Base-by-base conservation (phyloP, 495 filamentous ascomycete species). In the Tuber indicum region DNA sequence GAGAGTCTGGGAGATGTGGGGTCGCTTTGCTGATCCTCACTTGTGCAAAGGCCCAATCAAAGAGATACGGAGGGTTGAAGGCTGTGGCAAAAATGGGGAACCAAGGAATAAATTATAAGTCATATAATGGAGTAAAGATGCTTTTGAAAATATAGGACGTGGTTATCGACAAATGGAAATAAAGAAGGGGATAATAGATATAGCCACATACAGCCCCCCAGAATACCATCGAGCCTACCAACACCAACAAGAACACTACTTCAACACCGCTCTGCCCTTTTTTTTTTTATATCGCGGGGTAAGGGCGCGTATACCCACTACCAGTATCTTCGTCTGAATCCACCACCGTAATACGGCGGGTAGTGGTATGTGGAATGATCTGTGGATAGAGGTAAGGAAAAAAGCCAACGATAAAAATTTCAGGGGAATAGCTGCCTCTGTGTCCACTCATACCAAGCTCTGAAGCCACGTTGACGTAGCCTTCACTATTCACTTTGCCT, bases 381-480 rank as follows among this genome's bases (percentile, higher is more conserved):
- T 66, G 58, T 36, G 58, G 3, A 66, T 66, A 66, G 17, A 66
- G 10, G 26, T 66, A 26, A 66, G 58, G 58, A 36, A 36, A 66
- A 19, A 32, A 72, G 26, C 58, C 58, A 66, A 8, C 58, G 6
- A 36, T 66, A 36, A 66, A 66, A 8, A 0, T 66, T 66, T 66
- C 58, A 36, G 14, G 58, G 58, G 26, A 36, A 36, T 66, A 36
- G 32, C 36, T 17, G 88, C 86, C 87, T 73, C 89, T 85, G 79
- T 84, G 66, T 26, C 85, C 83, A 70, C 87, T 87, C 73, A 91
- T 81, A 23, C 89, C 90, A 71, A 91, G 82, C 75, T 90, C 85
- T 8, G 77, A 76, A 21, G 85, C 90, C 45, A 91, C 86, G 77
- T 91, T 91, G 69, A 89, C 77, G 82, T 91, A 91, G 46, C 89